phyloP scores from a whole-genome alignment of 2,329 filamentous ascomycete species.

The Colletotrichum sp. region DNA sequence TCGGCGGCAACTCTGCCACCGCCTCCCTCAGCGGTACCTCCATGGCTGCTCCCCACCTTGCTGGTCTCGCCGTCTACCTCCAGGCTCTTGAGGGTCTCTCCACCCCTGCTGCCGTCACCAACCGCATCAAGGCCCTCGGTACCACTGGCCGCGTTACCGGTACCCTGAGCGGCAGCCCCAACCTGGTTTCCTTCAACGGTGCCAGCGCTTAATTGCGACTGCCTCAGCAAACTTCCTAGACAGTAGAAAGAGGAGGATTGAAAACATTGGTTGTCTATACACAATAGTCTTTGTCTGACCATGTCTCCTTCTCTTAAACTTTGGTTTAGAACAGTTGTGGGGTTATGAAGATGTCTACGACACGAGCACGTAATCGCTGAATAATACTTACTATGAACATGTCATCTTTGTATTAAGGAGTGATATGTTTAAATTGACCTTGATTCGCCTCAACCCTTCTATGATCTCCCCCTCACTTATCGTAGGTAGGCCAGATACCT shows the following conservation, averaged over 20 bases:
- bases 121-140: conserved; percentile 45
- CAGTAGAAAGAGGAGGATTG: neutral
- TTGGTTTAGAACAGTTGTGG: neutral
- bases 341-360: neutral
- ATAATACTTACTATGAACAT: neutral
- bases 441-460: neutral
- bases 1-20: conserved; percentile 43
- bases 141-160: conserved; percentile 42
- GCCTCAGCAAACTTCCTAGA: neutral
- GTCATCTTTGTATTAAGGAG: neutral
- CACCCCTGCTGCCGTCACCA: conserved; percentile 46
- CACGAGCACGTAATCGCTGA: neutral
- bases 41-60: conserved; percentile 66
- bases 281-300: neutral
- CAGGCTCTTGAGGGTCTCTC: conserved; percentile 43
- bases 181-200: conserved; percentile 55
- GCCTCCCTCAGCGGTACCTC: conserved; percentile 61
- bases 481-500: neutral
- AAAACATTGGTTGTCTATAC: neutral
- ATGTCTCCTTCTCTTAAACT: neutral
- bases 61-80: conserved; percentile 66
- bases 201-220: neutral
- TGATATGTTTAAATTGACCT: neutral
- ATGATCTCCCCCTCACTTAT: too few relatives aligned
- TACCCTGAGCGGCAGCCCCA: conserved; percentile 40